These are phyloP conservation scores for Takashimella tepidaria DNA, from an alignment of 1,284 basidiomycete genomes.

Conservation along the genomic window DNA sequence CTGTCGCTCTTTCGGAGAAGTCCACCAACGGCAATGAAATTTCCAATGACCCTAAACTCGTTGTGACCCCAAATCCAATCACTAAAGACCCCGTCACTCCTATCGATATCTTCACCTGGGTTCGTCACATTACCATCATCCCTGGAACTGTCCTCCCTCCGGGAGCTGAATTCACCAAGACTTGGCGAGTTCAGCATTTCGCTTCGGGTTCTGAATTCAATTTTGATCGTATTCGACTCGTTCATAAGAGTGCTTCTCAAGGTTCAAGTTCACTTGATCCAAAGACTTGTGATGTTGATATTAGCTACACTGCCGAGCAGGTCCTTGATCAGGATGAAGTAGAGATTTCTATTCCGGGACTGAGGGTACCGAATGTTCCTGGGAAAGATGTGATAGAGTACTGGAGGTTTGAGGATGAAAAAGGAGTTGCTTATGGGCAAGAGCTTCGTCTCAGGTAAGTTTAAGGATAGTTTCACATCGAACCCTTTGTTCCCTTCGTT, in stretches of 20 bases:
- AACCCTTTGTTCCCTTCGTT: no score
- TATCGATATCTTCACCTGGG: slow-evolving; percentile 41
- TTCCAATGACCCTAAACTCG: not conserved
- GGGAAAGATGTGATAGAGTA: slow-evolving; percentile 35
- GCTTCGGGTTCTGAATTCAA: slow-evolving; percentile 34
- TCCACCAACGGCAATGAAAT: not conserved
- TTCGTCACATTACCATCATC: slow-evolving; percentile 39
- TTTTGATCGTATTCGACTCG: slow-evolving; percentile 31
- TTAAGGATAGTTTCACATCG: no score
- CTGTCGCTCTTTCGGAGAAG: no score
- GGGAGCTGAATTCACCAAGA: slow-evolving; percentile 44
- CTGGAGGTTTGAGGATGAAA: slow-evolving; percentile 42
- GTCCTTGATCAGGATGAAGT: slow-evolving; percentile 32
- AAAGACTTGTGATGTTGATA: slow-evolving; percentile 18
- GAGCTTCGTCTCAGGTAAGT: slow-evolving; percentile 36
- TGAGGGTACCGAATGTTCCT: slow-evolving; percentile 33
- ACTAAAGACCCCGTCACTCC: slow-evolving; percentile 22
- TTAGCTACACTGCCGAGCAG: slow-evolving; percentile 20
- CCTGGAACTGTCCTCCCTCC: slow-evolving; percentile 33
- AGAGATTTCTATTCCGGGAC: slow-evolving; percentile 29
- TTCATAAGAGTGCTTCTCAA: slow-evolving; percentile 17
- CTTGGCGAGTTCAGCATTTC: slow-evolving; percentile 41
- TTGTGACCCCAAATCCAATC: no score
- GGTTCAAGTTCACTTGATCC: slow-evolving; percentile 8
- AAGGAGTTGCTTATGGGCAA: slow-evolving; percentile 38